A percentile compares a stretch with the other conserved stretches of the same genome.
These are phyloP conservation scores for Pseudopithomyces chartarum DNA, from an alignment of 2,329 filamentous ascomycete genomes.

Conservation along the genomic window DNA sequence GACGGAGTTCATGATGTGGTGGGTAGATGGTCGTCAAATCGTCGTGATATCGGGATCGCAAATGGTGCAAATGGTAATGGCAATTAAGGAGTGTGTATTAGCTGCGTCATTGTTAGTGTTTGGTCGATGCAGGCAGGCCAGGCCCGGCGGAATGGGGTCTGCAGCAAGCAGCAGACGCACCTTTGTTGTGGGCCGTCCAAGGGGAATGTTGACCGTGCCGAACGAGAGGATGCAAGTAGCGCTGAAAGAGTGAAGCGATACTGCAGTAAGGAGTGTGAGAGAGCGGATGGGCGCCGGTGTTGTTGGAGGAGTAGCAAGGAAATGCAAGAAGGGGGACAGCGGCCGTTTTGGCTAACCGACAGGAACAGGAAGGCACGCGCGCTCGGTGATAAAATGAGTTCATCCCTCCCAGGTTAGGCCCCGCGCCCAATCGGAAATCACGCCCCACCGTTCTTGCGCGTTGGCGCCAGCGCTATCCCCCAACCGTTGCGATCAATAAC, in stretches of 20 bases:
- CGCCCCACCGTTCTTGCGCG: slow-evolving; percentile 3
- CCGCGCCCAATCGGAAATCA: slow-evolving; percentile 15
- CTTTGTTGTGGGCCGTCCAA: slow-evolving; percentile 23
- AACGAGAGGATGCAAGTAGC: slow-evolving; percentile 56
- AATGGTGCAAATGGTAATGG: slow-evolving; percentile 14
- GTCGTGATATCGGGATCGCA: slow-evolving; percentile 6
- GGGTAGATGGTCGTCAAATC: slow-evolving; percentile 11
- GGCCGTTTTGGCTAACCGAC: slow-evolving; percentile 3
- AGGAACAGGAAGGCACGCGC: not conserved
- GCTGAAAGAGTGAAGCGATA: slow-evolving; percentile 70
- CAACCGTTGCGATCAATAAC: slow-evolving; percentile 12
- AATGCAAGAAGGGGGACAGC: slow-evolving; percentile 19
- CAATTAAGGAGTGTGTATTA: slow-evolving; percentile 32
- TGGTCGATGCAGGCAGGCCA: slow-evolving; percentile 11
- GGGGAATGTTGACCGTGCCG: slow-evolving; percentile 26
- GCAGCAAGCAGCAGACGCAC: slow-evolving; percentile 33
- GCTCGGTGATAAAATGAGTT: slow-evolving; percentile 10
- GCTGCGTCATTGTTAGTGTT: slow-evolving; percentile 30
- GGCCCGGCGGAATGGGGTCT: slow-evolving; percentile 27
- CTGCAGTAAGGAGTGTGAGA: slow-evolving; percentile 42
- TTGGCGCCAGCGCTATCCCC: slow-evolving; percentile 15
- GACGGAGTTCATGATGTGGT: slow-evolving; percentile 49
- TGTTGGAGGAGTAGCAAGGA: slow-evolving; percentile 40
- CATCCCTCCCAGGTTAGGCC: slow-evolving; percentile 5
- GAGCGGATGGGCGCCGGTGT: slow-evolving; percentile 22